Evolutionary conservation across 148 eudicot species (phyloP).

Genomic region (Nyssa sinensis): DNA sequence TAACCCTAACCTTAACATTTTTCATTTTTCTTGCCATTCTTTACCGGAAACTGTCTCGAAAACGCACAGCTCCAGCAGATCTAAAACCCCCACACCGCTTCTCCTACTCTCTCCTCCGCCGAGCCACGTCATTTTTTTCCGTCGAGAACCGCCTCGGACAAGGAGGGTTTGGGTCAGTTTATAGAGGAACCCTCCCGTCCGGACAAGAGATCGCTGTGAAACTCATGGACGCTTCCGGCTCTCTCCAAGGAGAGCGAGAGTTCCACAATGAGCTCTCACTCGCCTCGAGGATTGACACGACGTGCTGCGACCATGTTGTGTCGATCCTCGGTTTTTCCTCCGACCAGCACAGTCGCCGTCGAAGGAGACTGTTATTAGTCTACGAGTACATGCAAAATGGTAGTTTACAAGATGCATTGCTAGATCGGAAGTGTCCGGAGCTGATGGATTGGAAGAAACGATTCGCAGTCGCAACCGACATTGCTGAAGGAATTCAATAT

Average conservation of each 20-base stretch:
- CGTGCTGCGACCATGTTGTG: constrained; percentile 35
- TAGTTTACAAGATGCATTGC: constrained; percentile 73
- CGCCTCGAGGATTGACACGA: constrained; percentile 40
- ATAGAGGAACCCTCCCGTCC: constrained; percentile 51
- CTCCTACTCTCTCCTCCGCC: constrained; percentile 57
- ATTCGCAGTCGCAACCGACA: constrained; percentile 36
- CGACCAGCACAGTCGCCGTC: constrained; percentile 15
- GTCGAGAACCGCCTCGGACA: constrained; percentile 69
- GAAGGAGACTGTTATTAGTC: constrained; percentile 42
- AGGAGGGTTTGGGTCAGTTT: constrained; percentile 94
- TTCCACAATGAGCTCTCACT: constrained; percentile 76
- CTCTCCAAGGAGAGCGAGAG: constrained; percentile 85
- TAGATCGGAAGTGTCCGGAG: constrained; percentile 63
- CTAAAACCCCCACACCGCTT: constrained; percentile 55
- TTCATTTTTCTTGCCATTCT: constrained; percentile 40
- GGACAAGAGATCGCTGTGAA: constrained; percentile 72
- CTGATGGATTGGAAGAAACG: constrained; percentile 60
- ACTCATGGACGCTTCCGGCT: constrained; percentile 68
- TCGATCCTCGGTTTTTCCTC: constrained; percentile 62
- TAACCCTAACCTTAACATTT: constrained; percentile 31
- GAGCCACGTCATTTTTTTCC: constrained; percentile 62
- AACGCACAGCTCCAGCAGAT: constrained; percentile 68
- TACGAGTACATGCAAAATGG: constrained; percentile 86
- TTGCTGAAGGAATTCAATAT: constrained; percentile 62
- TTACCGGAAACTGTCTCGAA: constrained; percentile 55